phyloP scores from a whole-genome alignment of 306 rosid species.

The Gillenia trifoliata region DNA sequence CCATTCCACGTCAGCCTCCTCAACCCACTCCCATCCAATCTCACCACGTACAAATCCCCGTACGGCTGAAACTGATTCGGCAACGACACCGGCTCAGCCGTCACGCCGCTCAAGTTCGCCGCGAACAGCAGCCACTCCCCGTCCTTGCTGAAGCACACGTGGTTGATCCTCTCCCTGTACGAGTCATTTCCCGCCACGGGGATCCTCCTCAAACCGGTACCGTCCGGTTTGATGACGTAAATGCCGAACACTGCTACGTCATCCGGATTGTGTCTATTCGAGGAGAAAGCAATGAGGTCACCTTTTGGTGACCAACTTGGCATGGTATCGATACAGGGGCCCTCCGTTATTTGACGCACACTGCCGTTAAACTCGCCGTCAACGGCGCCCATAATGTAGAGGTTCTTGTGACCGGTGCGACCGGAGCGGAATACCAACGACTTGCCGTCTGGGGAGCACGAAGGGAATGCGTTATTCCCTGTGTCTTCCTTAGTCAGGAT shows the following conservation, averaged over 20 bases:
- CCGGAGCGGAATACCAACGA: constrained; percentile 74
- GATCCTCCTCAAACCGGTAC: constrained; percentile 56
- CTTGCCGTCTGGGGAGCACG: constrained; percentile 76
- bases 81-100: constrained; percentile 64
- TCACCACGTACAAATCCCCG: constrained; percentile 61
- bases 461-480: constrained; percentile 75
- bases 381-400: constrained; percentile 61
- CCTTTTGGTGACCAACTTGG: constrained; percentile 86
- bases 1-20: constrained; percentile 79
- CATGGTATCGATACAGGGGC: constrained; percentile 84
- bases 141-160: constrained; percentile 66
- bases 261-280: constrained; percentile 50
- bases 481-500: constrained; percentile 50
- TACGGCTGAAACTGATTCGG: constrained; percentile 94
- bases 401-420: constrained; percentile 64
- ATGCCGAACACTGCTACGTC: constrained; percentile 52
- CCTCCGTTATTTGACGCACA: constrained; percentile 58
- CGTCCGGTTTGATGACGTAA: constrained; percentile 62
- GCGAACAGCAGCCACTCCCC: constrained; percentile 80
- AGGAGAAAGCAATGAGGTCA: constrained; percentile 79
- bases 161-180: constrained; percentile 69
- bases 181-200: constrained; percentile 44
- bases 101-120: constrained; percentile 64
- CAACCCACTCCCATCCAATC: constrained; percentile 68
- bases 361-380: constrained; percentile 58